Evolutionary conservation across 73 alveolate species (phyloP).

Genomic region (Paramecium sexaurelia): DNA sequence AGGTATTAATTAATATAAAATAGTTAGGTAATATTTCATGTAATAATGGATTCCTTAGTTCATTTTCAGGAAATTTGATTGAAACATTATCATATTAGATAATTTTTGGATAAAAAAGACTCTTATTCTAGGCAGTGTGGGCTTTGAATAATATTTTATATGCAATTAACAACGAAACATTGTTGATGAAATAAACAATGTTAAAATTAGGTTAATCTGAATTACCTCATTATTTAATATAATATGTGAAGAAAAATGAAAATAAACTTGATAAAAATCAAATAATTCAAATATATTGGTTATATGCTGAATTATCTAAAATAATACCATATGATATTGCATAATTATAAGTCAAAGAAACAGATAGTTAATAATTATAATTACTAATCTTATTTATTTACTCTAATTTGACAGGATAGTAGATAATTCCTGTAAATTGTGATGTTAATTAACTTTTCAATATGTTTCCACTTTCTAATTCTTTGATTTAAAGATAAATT

Average conservation of each 20-base stretch:
- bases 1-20: neutral
- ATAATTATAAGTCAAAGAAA: neutral
- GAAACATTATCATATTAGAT: neutral
- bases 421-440: neutral
- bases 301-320: neutral
- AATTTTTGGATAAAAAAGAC: neutral
- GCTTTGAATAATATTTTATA: neutral
- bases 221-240: neutral
- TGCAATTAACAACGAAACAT: neutral
- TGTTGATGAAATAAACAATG: neutral
- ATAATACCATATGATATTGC: neutral
- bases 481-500: neutral
- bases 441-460: neutral
- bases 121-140: neutral
- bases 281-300: neutral
- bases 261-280: neutral
- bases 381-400: neutral
- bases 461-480: neutral
- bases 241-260: neutral
- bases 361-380: neutral
- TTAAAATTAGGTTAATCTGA: neutral
- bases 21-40: conserved; percentile 4
- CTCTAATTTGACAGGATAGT: neutral
- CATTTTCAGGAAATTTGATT: neutral
- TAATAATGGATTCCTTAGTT: neutral